phyloP scores from a whole-genome alignment of 139 green algal genomes.

The Gonium pectorale region DNA sequence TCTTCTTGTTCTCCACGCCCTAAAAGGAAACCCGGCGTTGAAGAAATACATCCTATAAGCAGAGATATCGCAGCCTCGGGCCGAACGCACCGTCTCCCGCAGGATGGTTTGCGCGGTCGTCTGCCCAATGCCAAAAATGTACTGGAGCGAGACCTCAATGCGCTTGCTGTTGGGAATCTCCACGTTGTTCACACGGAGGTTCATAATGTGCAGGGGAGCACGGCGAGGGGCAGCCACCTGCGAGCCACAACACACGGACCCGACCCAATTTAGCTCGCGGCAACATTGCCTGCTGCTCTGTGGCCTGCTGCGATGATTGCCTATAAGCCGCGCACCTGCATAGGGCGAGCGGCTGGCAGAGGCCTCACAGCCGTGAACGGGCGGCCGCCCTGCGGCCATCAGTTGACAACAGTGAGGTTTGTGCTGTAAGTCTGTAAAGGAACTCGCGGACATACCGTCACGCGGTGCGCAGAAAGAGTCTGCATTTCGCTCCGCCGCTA shows the following conservation, averaged over 20 bases:
- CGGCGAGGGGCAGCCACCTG: slow-evolving; percentile 63
- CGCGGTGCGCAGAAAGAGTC: slow-evolving; percentile 23
- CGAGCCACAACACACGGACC: no score
- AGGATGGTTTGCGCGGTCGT: slow-evolving; percentile 95
- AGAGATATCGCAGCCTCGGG: no score
- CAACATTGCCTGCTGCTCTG: no score
- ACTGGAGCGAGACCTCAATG: slow-evolving; percentile 95
- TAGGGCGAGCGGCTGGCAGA: slow-evolving; percentile 49
- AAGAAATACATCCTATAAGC: neutral
- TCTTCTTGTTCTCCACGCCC: slow-evolving; percentile 97
- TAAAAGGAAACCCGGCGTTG: slow-evolving; percentile 34
- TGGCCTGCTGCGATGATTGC: no score
- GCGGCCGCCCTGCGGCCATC: slow-evolving; percentile 47
- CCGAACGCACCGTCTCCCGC: slow-evolving; percentile 68
- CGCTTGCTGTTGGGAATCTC: slow-evolving; percentile 99
- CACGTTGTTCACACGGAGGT: slow-evolving; percentile 95
- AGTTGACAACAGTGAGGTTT: no score
- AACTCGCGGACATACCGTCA: neutral
- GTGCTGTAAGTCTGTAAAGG: neutral
- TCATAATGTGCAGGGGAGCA: slow-evolving; percentile 75
- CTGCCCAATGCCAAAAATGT: slow-evolving; percentile 96
- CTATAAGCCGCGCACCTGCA: slow-evolving; percentile 57
- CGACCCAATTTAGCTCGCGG: no score
- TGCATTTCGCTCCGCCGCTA: no score
- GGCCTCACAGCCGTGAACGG: slow-evolving; percentile 55